These are phyloP conservation scores for Eimeria acervulina DNA, from an alignment of 169 alveolate species.

Conservation along the genomic window DNA sequence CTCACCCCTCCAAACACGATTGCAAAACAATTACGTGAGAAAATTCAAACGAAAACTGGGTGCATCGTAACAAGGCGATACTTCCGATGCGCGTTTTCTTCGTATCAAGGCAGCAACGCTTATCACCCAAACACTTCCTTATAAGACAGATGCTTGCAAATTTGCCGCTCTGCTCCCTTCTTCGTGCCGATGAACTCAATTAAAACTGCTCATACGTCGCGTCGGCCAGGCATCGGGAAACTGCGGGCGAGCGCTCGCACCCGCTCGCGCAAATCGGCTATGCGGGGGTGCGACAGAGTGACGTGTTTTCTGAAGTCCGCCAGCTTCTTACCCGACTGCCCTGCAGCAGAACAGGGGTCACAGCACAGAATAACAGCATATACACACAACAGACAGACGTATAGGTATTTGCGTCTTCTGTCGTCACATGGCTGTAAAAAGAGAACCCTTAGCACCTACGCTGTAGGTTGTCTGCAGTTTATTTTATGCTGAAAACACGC, in stretches of 20 bases:
- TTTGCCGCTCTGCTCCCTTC: not conserved
- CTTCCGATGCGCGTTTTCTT: not conserved
- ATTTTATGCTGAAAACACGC: not conserved
- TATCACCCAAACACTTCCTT: not conserved
- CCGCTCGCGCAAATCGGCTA: slow-evolving; percentile 38
- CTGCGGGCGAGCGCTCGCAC: slow-evolving; percentile 51
- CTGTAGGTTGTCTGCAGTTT: not conserved
- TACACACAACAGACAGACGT: not conserved
- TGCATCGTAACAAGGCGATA: not conserved
- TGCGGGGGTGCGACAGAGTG: slow-evolving; percentile 60
- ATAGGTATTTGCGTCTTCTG: not conserved
- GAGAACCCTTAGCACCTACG: not conserved
- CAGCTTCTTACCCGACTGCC: slow-evolving; percentile 74
- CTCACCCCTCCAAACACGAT: not conserved
- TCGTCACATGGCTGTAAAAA: not conserved
- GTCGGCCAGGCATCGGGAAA: slow-evolving; percentile 78
- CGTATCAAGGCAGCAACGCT: not conserved
- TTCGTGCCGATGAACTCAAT: not conserved
- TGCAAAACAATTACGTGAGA: not conserved
- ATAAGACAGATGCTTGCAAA: not conserved
- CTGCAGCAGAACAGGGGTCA: slow-evolving; percentile 19
- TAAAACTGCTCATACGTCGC: slow-evolving; percentile 53
- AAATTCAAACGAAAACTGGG: not conserved
- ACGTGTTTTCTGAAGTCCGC: slow-evolving; percentile 78
- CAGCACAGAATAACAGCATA: not conserved